Percentiles rank a stretch among this genome's conserved stretches.
These are phyloP conservation scores for Colletotrichum gigasporum DNA, from an alignment of 2,329 filamentous ascomycete genomes.

Conservation along the genomic window DNA sequence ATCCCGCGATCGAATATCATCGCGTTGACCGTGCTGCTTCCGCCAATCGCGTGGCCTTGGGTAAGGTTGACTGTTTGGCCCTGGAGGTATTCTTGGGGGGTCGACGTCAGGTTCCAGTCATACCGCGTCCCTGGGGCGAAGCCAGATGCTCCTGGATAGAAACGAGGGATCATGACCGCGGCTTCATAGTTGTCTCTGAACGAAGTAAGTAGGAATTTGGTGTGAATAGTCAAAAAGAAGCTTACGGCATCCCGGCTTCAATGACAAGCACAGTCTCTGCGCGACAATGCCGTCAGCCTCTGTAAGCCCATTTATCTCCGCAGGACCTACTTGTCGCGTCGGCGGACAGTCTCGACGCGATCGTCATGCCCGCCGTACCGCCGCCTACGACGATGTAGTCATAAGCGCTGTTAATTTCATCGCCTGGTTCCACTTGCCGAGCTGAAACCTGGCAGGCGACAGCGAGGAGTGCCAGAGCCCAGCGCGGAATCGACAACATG, in stretches of 20 bases:
- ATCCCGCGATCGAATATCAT: conserved; percentile 45
- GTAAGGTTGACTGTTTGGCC: conserved; percentile 47
- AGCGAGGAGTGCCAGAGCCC: not conserved
- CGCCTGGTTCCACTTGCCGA: not conserved
- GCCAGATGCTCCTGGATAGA: conserved; percentile 26
- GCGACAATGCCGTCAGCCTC: not conserved
- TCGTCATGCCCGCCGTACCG: conserved; percentile 43
- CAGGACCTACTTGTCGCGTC: not conserved
- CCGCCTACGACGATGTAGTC: conserved; percentile 44
- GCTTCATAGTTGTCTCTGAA: conserved; percentile 22
- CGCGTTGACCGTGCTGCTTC: conserved; percentile 55
- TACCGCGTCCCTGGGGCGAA: conserved; percentile 35
- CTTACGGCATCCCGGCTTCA: conserved; percentile 33
- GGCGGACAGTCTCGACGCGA: conserved; percentile 40
- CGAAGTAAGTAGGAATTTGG: not conserved
- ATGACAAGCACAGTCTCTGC: conserved; percentile 29
- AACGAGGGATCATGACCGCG: conserved; percentile 20
- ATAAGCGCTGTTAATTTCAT: conserved; percentile 13
- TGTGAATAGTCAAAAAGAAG: not conserved
- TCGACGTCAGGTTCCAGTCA: conserved; percentile 51
- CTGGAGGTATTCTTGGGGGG: conserved; percentile 46
- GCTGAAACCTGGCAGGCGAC: too few species aligned
- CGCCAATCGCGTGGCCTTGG: conserved; percentile 55
- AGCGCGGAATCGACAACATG: not conserved
- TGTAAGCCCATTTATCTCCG: too few species aligned